Evolutionary conservation across 2,329 filamentous ascomycete species (phyloP).

Genomic region (Exutisphaerella laricina): DNA sequence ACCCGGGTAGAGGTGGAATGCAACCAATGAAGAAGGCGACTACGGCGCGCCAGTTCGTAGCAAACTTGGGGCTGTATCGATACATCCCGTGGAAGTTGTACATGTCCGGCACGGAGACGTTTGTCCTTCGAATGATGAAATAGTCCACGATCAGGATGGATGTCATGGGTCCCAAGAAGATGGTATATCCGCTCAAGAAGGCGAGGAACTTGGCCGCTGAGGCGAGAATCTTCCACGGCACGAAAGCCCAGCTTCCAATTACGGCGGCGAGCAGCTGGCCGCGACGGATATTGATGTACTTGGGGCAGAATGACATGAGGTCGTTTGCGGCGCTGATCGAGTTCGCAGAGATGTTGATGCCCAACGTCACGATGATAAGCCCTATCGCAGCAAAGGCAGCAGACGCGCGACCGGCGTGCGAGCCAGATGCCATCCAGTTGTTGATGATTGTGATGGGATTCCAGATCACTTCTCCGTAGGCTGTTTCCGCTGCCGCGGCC

Average conservation of each 20-base stretch:
- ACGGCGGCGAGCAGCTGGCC: constrained; percentile 35
- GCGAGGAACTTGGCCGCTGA: constrained; percentile 34
- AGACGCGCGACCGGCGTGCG: constrained; percentile 23
- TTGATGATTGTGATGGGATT: constrained; percentile 35
- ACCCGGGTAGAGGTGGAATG: constrained; percentile 51
- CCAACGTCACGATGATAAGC: constrained; percentile 50
- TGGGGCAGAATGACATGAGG: constrained; percentile 47
- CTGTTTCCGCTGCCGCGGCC: constrained; percentile 49
- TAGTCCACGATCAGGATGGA: constrained; percentile 56
- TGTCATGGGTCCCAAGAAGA: constrained; percentile 60
- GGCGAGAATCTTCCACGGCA: constrained; percentile 36
- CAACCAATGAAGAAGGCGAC: constrained; percentile 53
- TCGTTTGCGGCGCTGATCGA: constrained; percentile 51
- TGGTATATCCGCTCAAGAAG: constrained; percentile 57
- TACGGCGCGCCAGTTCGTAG: constrained; percentile 56
- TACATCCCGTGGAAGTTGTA: constrained; percentile 49
- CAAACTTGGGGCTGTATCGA: constrained; percentile 42
- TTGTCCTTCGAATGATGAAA: constrained; percentile 49
- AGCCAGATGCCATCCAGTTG: constrained; percentile 22
- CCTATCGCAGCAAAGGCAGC: constrained; percentile 27
- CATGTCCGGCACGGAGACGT: constrained; percentile 48
- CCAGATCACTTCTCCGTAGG: constrained; percentile 44
- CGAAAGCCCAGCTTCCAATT: constrained; percentile 36
- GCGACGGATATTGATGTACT: constrained; percentile 44
- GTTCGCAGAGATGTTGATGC: constrained; percentile 51